Evolutionary conservation across 2,329 filamentous ascomycete genomes (phyloP).

Genomic region (Penicillium nordicum): DNA sequence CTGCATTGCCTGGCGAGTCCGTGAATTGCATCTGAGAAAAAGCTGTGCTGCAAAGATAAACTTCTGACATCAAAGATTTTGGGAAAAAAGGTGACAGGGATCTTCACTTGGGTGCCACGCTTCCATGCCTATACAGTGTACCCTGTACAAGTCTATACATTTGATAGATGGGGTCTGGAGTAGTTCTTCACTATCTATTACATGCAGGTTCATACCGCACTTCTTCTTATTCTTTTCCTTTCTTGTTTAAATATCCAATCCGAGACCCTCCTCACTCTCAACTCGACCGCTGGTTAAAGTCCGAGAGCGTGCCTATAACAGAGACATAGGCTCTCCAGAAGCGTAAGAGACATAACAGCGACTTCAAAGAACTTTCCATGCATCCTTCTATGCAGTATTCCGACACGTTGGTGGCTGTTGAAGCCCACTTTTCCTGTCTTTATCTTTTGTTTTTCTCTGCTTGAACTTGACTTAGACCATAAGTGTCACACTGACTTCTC

Average conservation of each 20-base stretch:
- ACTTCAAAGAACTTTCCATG: conserved; percentile 32
- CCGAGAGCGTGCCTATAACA: conserved; percentile 2
- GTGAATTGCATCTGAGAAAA: conserved; percentile 11
- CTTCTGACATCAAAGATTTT: conserved; percentile 19
- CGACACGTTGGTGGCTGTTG: conserved; percentile 21
- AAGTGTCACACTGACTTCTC: conserved; percentile 9
- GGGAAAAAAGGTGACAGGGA: background rate
- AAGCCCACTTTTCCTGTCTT: conserved; percentile 5
- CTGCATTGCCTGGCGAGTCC: conserved; percentile 26
- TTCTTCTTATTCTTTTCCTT: background rate
- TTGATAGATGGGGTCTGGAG: background rate
- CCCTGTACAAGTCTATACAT: background rate
- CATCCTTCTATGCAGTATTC: conserved; percentile 33
- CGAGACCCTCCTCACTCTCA: background rate
- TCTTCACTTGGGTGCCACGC: background rate
- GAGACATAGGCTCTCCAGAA: background rate
- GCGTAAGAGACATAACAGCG: background rate
- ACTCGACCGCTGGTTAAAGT: conserved; percentile 17
- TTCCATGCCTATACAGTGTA: background rate
- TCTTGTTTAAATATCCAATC: background rate
- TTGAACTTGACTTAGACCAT: background rate
- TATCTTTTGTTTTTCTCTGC: background rate
- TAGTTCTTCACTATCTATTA: background rate
- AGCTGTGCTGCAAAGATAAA: conserved; percentile 18
- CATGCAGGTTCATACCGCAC: background rate